Percentiles rank a stretch among this genome's conserved stretches.
These are phyloP conservation scores for Crithidia mellificae DNA, from an alignment of 208 protist species.

Conservation along the genomic window DNA sequence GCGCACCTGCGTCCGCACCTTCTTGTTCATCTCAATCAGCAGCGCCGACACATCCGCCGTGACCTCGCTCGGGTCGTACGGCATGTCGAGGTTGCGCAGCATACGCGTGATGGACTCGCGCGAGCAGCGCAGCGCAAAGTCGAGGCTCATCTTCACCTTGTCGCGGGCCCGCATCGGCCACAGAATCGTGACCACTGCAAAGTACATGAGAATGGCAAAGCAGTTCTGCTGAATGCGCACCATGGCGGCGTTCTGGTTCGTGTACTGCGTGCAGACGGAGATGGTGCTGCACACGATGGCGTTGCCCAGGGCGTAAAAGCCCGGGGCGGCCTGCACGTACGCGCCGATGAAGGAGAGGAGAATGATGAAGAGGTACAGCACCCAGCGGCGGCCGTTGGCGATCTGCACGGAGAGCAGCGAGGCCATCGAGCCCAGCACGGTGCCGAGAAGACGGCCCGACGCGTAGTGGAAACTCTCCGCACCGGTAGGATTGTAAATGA, in stretches of 20 bases:
- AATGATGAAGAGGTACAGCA: slow-evolving; percentile 78
- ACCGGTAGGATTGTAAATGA: slow-evolving; percentile 87
- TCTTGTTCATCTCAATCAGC: slow-evolving; percentile 74
- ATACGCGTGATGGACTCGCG: slow-evolving; percentile 75
- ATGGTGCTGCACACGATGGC: slow-evolving; percentile 88
- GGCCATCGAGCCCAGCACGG: slow-evolving; percentile 76
- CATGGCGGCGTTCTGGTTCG: slow-evolving; percentile 77
- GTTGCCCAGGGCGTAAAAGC: slow-evolving; percentile 87
- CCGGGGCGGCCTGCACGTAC: slow-evolving; percentile 83
- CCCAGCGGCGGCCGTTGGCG: slow-evolving; percentile 49
- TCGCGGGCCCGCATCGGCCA: slow-evolving; percentile 84
- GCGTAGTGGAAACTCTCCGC: slow-evolving; percentile 91
- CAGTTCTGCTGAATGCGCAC: slow-evolving; percentile 91
- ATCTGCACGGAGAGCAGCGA: slow-evolving; percentile 76
- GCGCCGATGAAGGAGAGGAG: slow-evolving; percentile 81
- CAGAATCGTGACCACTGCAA: slow-evolving; percentile 72
- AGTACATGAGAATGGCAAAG: slow-evolving; percentile 92
- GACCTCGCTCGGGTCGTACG: slow-evolving; percentile 74
- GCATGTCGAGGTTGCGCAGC: slow-evolving; percentile 89
- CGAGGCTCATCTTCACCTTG: slow-evolving; percentile 84
- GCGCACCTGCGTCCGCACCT: slow-evolving; percentile 53
- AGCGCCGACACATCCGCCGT: slow-evolving; percentile 59
- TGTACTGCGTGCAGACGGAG: slow-evolving; percentile 87
- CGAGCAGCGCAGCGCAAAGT: slow-evolving; percentile 80
- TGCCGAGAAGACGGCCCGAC: slow-evolving; percentile 82